Evolutionary conservation across 768 basidiomycete species (phyloP).

Genomic region (Leccinum pellstonianum): DNA sequence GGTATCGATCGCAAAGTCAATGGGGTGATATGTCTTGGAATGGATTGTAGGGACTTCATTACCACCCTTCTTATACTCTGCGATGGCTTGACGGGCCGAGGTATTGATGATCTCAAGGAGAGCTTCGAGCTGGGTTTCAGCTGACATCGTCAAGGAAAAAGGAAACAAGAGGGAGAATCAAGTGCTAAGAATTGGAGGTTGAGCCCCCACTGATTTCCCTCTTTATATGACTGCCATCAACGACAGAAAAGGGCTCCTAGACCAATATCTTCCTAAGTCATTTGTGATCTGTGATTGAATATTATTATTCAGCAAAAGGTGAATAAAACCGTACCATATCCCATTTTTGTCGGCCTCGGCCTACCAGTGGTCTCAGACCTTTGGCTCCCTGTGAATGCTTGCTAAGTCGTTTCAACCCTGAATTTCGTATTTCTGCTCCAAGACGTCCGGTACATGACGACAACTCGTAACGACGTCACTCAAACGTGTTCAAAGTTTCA

Average conservation of each 20-base stretch:
- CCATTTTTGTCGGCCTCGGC: no score
- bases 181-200: background rate
- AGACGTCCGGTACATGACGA: no score
- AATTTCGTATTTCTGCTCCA: no score
- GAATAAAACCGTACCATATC: no score
- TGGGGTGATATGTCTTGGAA: slow-evolving; percentile 22
- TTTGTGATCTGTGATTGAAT: background rate
- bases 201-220: no score
- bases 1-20: slow-evolving; percentile 21
- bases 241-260: background rate
- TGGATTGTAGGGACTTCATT: slow-evolving; percentile 25
- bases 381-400: no score
- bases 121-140: slow-evolving; percentile 5
- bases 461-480: no score
- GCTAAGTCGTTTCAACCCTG: no score
- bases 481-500: no score
- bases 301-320: background rate
- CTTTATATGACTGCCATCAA: background rate
- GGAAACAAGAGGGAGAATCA: background rate
- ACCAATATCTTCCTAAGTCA: no score
- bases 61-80: slow-evolving; percentile 25
- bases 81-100: slow-evolving; percentile 26
- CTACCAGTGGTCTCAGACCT: no score
- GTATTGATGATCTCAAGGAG: slow-evolving; percentile 33
- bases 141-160: slow-evolving; percentile 14